Conservation (phyloP, 768 basidiomycete genomes). For the Trametes cingulata region DNA sequence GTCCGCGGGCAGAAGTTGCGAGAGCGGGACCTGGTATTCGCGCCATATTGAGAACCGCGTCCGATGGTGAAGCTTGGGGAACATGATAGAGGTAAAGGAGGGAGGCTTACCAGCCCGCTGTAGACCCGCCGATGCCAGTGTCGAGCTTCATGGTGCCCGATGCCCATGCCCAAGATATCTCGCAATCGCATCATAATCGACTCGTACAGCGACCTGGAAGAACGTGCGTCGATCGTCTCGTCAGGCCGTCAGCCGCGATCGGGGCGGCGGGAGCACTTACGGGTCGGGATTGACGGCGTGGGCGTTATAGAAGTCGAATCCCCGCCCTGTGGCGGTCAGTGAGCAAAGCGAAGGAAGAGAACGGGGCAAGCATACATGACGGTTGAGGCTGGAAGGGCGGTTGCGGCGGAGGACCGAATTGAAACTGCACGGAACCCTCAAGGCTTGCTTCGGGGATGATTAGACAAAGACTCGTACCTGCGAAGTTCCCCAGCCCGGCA, state of each 20-base stretch:
- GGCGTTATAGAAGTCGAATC: conserved; percentile 63
- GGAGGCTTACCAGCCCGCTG: conserved; percentile 51
- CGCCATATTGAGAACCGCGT: not conserved
- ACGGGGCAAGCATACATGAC: conserved; percentile 46
- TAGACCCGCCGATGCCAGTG: conserved; percentile 70
- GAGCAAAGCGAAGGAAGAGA: conserved; percentile 31
- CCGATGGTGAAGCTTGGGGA: not conserved
- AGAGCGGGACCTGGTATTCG: conserved; percentile 48
- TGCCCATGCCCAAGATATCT: conserved; percentile 37
- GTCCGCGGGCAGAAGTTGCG: conserved; percentile 53
- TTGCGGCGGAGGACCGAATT: conserved; percentile 37
- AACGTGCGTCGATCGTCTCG: not conserved
- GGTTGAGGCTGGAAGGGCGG: conserved; percentile 48
- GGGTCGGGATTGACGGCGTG: conserved; percentile 58
- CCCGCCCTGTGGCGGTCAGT: conserved; percentile 49
- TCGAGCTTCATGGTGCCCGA: conserved; percentile 59
- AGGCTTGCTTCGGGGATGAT: not conserved
- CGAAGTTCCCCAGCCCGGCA: conserved; percentile 51
- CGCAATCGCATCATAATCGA: conserved; percentile 36
- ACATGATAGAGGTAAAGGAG: not conserved
- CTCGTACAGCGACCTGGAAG: conserved; percentile 38
- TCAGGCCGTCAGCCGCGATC: conserved; percentile 19
- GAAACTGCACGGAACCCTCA: conserved; percentile 26
- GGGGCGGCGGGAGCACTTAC: conserved; percentile 39
- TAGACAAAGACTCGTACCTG: conserved; percentile 31